Evolutionary conservation across 176 grass and related monocot genomes (phyloP).

Genomic region (Phoenix dactylifera): DNA sequence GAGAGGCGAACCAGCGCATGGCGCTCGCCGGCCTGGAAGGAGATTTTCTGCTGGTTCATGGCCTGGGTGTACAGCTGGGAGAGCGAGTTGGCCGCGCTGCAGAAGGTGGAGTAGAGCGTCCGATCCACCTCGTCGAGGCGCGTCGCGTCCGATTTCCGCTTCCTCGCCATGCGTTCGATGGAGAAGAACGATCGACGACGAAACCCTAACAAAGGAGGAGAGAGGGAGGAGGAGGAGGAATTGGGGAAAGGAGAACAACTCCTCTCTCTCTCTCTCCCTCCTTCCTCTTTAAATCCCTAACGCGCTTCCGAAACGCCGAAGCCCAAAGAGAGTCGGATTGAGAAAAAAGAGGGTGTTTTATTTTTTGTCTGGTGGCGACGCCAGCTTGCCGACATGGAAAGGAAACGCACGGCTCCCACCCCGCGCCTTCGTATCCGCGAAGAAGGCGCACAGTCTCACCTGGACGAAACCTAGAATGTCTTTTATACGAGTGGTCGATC

Average conservation of each 20-base stretch:
- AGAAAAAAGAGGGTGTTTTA: neutral
- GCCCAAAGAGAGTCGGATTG: neutral
- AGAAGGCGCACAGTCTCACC: no score
- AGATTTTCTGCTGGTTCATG: constrained; percentile 61
- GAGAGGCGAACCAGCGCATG: constrained; percentile 36
- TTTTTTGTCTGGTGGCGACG: neutral
- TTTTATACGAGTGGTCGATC: no score
- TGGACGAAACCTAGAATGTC: no score
- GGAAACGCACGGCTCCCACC: no score
- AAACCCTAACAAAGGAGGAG: constrained; percentile 6
- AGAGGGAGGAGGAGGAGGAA: no score
- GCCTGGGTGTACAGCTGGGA: constrained; percentile 77
- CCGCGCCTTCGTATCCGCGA: no score
- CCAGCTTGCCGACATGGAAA: no score
- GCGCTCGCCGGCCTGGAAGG: constrained; percentile 81
- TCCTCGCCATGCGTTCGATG: constrained; percentile 41
- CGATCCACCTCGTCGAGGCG: constrained; percentile 73
- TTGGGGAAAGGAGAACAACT: no score
- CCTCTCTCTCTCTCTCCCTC: no score
- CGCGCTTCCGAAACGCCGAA: no score
- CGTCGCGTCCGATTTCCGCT: constrained; percentile 59
- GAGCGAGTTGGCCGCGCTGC: constrained; percentile 69
- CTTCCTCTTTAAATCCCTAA: no score
- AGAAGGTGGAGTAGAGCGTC: constrained; percentile 66
- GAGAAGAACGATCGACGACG: neutral